Percentiles rank a stretch among this genome's conserved stretches.
These are phyloP conservation scores for Coffea humblotiana DNA, from an alignment of 305 asterid genomes.

Conservation along the genomic window DNA sequence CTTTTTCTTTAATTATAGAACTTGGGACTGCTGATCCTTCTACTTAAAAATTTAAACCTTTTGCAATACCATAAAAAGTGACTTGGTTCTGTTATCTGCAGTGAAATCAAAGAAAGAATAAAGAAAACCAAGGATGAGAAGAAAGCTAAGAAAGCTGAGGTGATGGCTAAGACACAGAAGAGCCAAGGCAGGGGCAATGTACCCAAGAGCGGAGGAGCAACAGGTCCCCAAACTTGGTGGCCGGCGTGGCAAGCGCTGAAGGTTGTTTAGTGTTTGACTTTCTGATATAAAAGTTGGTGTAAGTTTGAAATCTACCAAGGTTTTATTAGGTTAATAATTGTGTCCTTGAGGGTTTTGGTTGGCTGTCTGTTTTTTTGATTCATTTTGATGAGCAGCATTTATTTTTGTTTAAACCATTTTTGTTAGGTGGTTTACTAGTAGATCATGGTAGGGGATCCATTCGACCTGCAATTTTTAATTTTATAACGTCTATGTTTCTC, in stretches of 20 bases:
- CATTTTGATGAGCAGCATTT: not conserved
- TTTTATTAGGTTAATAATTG: not conserved
- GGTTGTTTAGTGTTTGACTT: not conserved
- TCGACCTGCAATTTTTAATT: not conserved
- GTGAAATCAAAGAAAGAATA: conserved; percentile 86
- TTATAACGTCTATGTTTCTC: not conserved
- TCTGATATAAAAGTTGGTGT: no score
- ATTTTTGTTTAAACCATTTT: not conserved
- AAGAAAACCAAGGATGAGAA: conserved; percentile 88
- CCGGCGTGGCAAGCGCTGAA: conserved; percentile 70
- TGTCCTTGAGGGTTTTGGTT: not conserved
- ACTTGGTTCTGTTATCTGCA: conserved; percentile 19
- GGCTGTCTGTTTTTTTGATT: not conserved
- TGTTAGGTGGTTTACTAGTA: not conserved
- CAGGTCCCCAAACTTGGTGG: conserved; percentile 85
- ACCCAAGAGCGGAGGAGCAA: conserved; percentile 43
- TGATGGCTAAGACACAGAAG: conserved; percentile 60
- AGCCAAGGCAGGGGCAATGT: conserved; percentile 42
- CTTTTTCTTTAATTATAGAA: not conserved
- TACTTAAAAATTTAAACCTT: no score
- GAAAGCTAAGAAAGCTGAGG: conserved; percentile 76
- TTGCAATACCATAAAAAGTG: not conserved
- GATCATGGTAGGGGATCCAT: not conserved
- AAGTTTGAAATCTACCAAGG: not conserved
- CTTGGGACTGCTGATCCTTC: not conserved